Percentiles rank a stretch among this genome's conserved stretches.
Conservation (phyloP, 345 rosid species). For the Salix viminalis region DNA sequence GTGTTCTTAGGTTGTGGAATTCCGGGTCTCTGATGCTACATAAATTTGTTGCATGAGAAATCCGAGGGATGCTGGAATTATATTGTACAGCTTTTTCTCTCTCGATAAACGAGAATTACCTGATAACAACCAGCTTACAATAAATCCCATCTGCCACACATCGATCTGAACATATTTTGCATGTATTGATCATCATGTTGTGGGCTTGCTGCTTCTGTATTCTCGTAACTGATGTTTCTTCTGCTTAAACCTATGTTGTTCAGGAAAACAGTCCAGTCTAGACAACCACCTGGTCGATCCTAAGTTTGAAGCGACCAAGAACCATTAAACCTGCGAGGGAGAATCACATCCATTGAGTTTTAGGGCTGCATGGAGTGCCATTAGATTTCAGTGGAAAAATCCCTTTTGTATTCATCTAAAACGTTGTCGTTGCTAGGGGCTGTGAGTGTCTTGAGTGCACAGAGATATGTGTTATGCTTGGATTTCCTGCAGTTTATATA, state of each 20-base stretch:
- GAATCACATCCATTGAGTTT: background rate
- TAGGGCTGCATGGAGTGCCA: background rate
- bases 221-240: background rate
- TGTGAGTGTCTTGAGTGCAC: background rate
- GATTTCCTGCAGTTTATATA: background rate
- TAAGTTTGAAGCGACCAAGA: slow-evolving; percentile 21
- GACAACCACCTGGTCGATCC: slow-evolving; percentile 61
- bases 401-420: background rate
- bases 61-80: too few species aligned
- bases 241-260: slow-evolving; percentile 10
- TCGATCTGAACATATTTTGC: too few species aligned
- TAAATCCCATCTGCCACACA: too few species aligned
- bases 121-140: too few species aligned
- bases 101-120: too few species aligned
- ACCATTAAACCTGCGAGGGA: background rate
- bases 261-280: slow-evolving; percentile 59
- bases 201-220: background rate
- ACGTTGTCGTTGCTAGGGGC: background rate
- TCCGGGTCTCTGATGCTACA: too few species aligned
- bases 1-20: too few species aligned
- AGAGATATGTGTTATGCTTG: background rate
- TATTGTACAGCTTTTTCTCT: too few species aligned
- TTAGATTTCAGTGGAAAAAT: background rate
- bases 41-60: too few species aligned
- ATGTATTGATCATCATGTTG: too few species aligned